Evolutionary conservation across 805 yeast species (phyloP), one percentile per base, ranked within the genome.

Genomic region (Ogataea allantospora): DNA sequence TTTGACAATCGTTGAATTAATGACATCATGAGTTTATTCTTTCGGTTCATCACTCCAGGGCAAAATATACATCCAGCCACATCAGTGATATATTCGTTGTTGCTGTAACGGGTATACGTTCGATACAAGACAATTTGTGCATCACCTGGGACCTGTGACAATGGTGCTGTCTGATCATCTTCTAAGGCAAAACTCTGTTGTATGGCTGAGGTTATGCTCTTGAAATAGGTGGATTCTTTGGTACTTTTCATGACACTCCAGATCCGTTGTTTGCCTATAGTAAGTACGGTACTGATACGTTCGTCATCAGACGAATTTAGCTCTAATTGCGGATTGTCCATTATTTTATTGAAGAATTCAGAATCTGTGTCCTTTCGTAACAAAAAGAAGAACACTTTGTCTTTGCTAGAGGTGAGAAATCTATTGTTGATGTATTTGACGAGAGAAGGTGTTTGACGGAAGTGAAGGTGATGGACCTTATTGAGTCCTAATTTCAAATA

Each of bases 31-130:
- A 89, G 57, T 41, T 80, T 66, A 58, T 88, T 87, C 53, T 83
- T 87, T 27, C 95, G 67, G 20, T 75, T 73, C 68, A 78, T 73
- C 7, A 73, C 66, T 1, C 95, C 95, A 0, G 88, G 87, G 27
- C 84, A 69, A 36, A 53, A 71, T 18, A 83, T 63, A 73, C 84
- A 77, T 6, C 96, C 96, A 29, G 85, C 70, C 3, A 89, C 76
- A 23, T 78, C 77, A 2, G 83, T 74, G 26, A 73, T 73, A 46
- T 67, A 77, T 35, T 66, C 68, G 6, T 53, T 53, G 11, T 55
- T 58, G 8, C 51, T 56, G 13, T 44, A 51, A 6, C 75, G 60
- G 0, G 79, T 68, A 56, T 71, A 81, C 4, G 80, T 71, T 15
- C 82, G 83, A 48, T 75, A 80, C 26, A 82, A 60, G 2, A 77